Conservation (phyloP, 257 asterid genomes). For the Salvia hispanica region DNA sequence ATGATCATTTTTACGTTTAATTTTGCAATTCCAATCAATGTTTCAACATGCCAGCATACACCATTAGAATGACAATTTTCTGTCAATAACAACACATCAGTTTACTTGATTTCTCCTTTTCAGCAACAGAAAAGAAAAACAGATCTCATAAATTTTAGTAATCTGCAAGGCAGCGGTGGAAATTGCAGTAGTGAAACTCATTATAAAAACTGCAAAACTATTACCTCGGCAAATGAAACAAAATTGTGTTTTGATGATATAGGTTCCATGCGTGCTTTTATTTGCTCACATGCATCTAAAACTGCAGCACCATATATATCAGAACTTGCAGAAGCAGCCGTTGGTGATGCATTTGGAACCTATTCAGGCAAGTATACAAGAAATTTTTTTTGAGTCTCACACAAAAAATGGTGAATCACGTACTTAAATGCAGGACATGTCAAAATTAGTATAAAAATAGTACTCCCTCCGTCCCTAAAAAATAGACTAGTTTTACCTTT, state of each 20-base stretch:
- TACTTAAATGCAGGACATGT: not conserved
- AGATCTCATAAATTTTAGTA: not conserved
- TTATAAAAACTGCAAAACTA: not conserved
- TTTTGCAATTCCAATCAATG: not conserved
- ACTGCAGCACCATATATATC: slow-evolving; percentile 97
- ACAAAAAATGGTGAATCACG: slow-evolving; percentile 14
- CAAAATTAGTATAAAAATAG: too few species aligned
- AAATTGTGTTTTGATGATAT: slow-evolving; percentile 50
- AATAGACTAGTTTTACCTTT: too few species aligned
- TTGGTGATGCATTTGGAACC: slow-evolving; percentile 98
- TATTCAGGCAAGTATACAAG: slow-evolving; percentile 29
- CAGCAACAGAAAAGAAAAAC: not conserved
- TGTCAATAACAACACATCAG: not conserved
- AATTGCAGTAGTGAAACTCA: not conserved
- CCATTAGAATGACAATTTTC: not conserved
- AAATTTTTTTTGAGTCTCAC: slow-evolving; percentile 6
- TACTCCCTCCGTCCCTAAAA: too few species aligned
- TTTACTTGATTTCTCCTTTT: not conserved
- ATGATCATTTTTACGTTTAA: not conserved
- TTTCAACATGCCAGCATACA: slow-evolving; percentile 2
- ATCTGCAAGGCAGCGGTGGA: slow-evolving; percentile 13
- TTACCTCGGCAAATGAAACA: slow-evolving; percentile 83
- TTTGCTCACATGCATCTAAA: slow-evolving; percentile 92
- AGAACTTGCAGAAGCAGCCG: slow-evolving; percentile 99
- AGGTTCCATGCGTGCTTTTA: slow-evolving; percentile 88